Conservation (phyloP, 495 filamentous ascomycete species). For the Podospora didyma region DNA sequence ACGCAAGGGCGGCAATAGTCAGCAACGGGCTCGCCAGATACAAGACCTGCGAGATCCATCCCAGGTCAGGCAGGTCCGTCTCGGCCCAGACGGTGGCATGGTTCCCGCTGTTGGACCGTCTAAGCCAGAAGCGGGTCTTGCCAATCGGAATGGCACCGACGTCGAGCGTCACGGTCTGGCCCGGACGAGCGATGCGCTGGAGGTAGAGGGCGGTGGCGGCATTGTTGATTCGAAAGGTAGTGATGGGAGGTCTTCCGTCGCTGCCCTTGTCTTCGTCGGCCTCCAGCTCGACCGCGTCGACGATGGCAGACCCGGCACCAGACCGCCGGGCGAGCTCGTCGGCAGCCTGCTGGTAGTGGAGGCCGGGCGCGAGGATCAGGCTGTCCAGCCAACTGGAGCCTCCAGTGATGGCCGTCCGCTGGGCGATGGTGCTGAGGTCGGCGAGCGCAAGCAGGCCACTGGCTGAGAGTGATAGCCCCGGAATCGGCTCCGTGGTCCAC, state of each 20-base stretch:
- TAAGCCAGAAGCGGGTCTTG: conserved; percentile 12
- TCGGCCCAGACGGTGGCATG: conserved; percentile 29
- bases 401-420: conserved; percentile 53
- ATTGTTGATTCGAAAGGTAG: conserved; percentile 48
- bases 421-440: conserved; percentile 49
- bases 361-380: conserved; percentile 53
- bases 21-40: conserved; percentile 43
- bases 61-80: conserved; percentile 24
- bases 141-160: conserved; percentile 31
- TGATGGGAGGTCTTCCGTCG: conserved; percentile 1
- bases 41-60: conserved; percentile 38
- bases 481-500: conserved; percentile 19
- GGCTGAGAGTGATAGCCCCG: conserved; percentile 40
- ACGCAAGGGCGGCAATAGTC: conserved; percentile 36
- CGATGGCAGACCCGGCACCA: conserved; percentile 14
- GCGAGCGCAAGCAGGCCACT: conserved; percentile 53
- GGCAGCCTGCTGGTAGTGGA: conserved; percentile 59
- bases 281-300: conserved; percentile 31
- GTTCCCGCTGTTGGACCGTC: conserved; percentile 16
- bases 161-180: conserved; percentile 42
- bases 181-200: conserved; percentile 40
- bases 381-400: conserved; percentile 48
- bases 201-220: conserved; percentile 50
- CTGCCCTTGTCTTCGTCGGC: conserved; percentile 12
- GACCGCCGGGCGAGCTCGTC: conserved; percentile 33